These are phyloP conservation scores for Ogataea angusta DNA, from an alignment of 805 yeast genomes.

Conservation along the genomic window DNA sequence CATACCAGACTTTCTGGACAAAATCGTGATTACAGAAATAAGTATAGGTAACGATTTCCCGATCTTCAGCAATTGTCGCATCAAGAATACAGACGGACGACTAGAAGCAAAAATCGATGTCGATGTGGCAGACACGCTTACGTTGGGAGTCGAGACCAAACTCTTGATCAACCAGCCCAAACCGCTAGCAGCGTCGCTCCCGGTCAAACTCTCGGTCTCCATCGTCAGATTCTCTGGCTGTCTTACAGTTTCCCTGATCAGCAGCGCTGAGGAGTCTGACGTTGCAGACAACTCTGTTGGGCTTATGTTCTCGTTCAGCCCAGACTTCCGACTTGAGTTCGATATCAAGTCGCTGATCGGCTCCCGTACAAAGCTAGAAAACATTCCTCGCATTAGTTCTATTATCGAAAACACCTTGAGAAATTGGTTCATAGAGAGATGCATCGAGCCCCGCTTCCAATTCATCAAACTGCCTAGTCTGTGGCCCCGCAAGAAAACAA, in stretches of 20 bases:
- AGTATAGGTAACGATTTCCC: constrained; percentile 96
- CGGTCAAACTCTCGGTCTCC: constrained; percentile 80
- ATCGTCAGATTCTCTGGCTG: constrained; percentile 90
- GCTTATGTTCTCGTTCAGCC: constrained; percentile 83
- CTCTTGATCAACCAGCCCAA: constrained; percentile 78
- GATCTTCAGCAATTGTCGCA: constrained; percentile 88
- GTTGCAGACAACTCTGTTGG: constrained; percentile 44
- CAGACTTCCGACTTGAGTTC: constrained; percentile 87
- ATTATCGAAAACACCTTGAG: constrained; percentile 78
- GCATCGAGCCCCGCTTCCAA: constrained; percentile 92
- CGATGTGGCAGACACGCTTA: constrained; percentile 80
- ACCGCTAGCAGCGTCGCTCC: constrained; percentile 80
- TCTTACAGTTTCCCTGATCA: constrained; percentile 67
- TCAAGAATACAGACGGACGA: constrained; percentile 49
- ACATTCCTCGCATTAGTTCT: constrained; percentile 87
- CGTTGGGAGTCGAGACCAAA: constrained; percentile 81
- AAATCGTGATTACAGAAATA: constrained; percentile 76
- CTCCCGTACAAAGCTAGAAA: constrained; percentile 85
- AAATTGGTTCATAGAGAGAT: constrained; percentile 87
- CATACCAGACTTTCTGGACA: constrained; percentile 78
- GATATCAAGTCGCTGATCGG: constrained; percentile 88
- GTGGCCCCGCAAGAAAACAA: constrained; percentile 73
- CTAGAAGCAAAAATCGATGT: constrained; percentile 88
- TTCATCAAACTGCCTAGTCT: constrained; percentile 78
- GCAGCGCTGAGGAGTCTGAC: constrained; percentile 14